Percentiles rank a stretch among this genome's conserved stretches.
Evolutionary conservation across 139 green algal genomes (phyloP).

Genomic region (Pycnococcus provasolii): DNA sequence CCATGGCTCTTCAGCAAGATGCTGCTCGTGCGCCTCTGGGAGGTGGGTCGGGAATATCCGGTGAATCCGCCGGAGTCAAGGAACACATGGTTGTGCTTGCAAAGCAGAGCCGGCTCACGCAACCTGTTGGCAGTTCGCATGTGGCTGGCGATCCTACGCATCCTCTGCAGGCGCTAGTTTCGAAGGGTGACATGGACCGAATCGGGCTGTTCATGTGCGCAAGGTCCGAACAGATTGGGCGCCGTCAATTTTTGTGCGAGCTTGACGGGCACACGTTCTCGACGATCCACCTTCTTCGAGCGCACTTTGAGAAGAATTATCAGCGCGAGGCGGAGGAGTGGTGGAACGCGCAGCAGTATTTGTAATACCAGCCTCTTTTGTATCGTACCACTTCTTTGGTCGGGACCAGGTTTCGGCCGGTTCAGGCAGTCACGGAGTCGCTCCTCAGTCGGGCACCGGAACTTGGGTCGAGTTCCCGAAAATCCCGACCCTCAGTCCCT

Average conservation of each 20-base stretch:
- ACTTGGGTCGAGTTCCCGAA: no score
- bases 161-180: not conserved
- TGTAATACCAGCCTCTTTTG: no score
- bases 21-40: not conserved
- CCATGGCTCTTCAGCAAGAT: not conserved
- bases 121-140: not conserved
- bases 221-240: constrained; percentile 5
- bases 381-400: no score
- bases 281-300: constrained; percentile 7
- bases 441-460: no score
- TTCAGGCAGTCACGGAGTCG: no score
- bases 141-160: not conserved
- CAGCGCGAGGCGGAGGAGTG: not conserved
- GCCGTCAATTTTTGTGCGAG: constrained; percentile 6
- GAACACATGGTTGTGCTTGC: not conserved
- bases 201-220: constrained; percentile 7
- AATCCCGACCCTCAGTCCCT: no score
- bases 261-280: constrained; percentile 5
- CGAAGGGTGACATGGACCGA: not conserved
- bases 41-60: not conserved
- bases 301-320: constrained; percentile 15
- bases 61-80: not conserved
- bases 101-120: not conserved
- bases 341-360: not conserved
- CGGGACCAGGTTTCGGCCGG: no score